phyloP scores from a whole-genome alignment of 176 grass and related monocot species.

The Echinochloa phyllopogon region DNA sequence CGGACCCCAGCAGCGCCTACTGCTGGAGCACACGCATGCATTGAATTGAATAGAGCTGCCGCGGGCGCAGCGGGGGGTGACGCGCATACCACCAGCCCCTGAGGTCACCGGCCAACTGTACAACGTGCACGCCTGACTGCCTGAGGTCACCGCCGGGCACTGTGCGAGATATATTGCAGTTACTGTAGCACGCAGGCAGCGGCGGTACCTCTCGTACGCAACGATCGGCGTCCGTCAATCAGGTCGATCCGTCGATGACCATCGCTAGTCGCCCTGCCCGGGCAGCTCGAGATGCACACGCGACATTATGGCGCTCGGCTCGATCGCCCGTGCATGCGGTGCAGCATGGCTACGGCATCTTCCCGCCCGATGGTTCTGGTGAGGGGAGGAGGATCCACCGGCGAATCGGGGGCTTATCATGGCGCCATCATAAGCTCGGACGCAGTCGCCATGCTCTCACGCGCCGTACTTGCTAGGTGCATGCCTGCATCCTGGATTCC shows the following conservation, averaged over 20 bases:
- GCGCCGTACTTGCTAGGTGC: neutral
- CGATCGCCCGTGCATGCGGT: neutral
- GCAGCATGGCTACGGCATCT: constrained; percentile 42
- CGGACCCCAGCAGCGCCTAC: neutral
- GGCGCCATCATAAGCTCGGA: constrained; percentile 34
- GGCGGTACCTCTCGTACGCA: constrained; percentile 1
- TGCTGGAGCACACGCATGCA: constrained; percentile 31
- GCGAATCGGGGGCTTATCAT: constrained; percentile 32
- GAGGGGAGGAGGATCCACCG: neutral
- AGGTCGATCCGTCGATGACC: neutral
- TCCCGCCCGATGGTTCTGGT: constrained; percentile 23
- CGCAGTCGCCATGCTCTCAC: constrained; percentile 17
- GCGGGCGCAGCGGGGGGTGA: neutral
- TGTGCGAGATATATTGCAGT: neutral
- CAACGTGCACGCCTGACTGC: constrained; percentile 36
- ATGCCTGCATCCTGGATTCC: neutral
- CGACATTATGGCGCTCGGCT: neutral
- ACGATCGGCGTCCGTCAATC: neutral
- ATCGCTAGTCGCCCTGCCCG: neutral
- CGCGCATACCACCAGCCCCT: constrained; percentile 6
- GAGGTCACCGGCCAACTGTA: constrained; percentile 36
- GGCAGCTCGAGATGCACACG: neutral
- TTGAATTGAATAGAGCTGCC: constrained; percentile 40
- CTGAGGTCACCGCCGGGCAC: constrained; percentile 26
- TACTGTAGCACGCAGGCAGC: neutral